Evolutionary conservation across 148 eudicot genomes (phyloP).

Genomic region (Limonium bicolor): DNA sequence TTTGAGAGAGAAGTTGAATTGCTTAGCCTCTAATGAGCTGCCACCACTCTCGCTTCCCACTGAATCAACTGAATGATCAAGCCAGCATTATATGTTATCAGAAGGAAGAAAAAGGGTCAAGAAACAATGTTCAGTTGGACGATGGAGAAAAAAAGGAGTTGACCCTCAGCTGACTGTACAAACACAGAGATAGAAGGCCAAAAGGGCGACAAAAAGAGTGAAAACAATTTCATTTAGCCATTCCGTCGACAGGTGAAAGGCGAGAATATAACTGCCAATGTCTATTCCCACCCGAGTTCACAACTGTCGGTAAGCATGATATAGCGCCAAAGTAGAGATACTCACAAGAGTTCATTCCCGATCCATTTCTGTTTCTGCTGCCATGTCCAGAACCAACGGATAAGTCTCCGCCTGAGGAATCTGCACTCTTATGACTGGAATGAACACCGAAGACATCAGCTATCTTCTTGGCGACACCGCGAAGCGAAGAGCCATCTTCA

Average conservation of each 20-base stretch:
- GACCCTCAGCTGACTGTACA: too few species aligned
- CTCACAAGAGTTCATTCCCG: neutral
- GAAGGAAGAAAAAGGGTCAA: neutral
- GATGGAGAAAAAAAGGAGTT: neutral
- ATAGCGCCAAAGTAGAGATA: too few species aligned
- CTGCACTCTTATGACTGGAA: too few species aligned
- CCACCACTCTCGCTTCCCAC: slow-evolving; percentile 24
- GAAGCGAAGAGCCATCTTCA: too few species aligned
- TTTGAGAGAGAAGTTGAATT: slow-evolving; percentile 23
- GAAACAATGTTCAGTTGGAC: neutral
- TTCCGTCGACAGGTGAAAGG: neutral
- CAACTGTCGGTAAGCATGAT: neutral
- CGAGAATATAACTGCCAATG: neutral
- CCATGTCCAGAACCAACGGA: neutral
- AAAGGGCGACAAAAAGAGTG: neutral
- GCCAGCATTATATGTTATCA: neutral
- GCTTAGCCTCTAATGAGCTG: slow-evolving; percentile 16
- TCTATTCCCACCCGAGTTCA: neutral
- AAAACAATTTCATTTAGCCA: neutral
- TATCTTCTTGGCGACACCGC: too few species aligned
- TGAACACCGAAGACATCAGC: too few species aligned
- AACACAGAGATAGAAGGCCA: neutral
- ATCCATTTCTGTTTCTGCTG: neutral
- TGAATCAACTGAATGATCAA: slow-evolving; percentile 18
- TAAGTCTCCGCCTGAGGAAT: slow-evolving; percentile 1